Base-by-base conservation (phyloP, 1,284 basidiomycete genomes). In the Vanrija humicola region DNA sequence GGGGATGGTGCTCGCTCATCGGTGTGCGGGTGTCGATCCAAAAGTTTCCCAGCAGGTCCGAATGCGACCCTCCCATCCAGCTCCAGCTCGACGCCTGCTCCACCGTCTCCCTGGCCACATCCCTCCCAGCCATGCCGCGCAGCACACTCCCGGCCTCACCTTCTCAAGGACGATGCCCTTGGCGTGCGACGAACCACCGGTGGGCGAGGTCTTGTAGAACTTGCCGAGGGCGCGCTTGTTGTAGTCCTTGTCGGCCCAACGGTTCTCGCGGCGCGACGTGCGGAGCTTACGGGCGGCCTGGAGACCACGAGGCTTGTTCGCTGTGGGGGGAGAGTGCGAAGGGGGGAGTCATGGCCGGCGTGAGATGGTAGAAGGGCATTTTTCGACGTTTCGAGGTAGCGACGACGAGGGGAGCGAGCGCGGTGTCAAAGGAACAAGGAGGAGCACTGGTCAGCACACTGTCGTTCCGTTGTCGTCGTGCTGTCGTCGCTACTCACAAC, bases 81-180 rank as follows among this genome's bases (percentile, higher is more conserved):
- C 28, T 38, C 38, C 18, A 34, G 34, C 34, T 15, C 10, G 34
- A 12, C 12, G 9, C 34, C 34, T 10, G 6, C 28, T 23, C 28
- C 28, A 28, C 7, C 6, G 34, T 34, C 12, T 34, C 34, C 34
- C 9, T 34, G 6, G 8, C n/a, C 10, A 1, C 19, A 25, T 21
- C 45, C 40, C 4, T n/a, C 8, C 29, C 16, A 5, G 25, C 47
- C 6, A 16, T 12, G 14, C 50, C 50, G 38, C 38, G 25, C 44
- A 19, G 25, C 40, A 38, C 43, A 28, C 12, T 6, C 23, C 44
- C 1, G 18, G n/a, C 63, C 75, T 68, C 66, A 77, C 75, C 84
- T 99, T 99, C 83, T 99, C 96, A 64, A 99, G 88, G 64, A 99
- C 96, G 77, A 99, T 99, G 70, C 96, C 96, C 84, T 98, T 99